These are phyloP conservation scores for Arctium minus DNA, from an alignment of 129 eudicot species.

Conservation along the genomic window DNA sequence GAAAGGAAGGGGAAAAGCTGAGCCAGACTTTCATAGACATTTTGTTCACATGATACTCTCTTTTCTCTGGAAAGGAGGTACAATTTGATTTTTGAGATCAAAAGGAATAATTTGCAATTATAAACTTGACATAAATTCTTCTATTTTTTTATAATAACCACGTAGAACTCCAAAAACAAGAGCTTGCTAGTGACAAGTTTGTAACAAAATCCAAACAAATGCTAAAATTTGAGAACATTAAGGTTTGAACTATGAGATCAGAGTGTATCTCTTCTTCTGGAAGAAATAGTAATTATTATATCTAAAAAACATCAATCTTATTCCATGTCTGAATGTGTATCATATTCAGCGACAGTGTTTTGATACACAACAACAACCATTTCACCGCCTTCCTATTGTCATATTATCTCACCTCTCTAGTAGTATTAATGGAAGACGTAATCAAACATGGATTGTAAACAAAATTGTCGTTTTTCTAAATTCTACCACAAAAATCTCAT, in stretches of 20 bases:
- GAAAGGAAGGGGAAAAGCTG: neutral
- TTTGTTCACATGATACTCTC: neutral
- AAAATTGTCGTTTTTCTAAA: slow-evolving; percentile 4
- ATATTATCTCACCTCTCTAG: no score
- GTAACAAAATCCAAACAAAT: neutral
- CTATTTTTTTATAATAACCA: neutral
- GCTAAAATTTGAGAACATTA: neutral
- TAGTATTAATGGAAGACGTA: neutral
- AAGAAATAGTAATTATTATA: neutral
- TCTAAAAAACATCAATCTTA: neutral
- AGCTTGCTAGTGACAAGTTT: neutral
- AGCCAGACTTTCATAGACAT: neutral
- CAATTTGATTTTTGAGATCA: neutral
- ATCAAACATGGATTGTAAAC: neutral
- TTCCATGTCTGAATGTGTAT: neutral
- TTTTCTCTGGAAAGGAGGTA: no score
- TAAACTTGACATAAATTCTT: neutral
- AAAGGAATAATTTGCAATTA: neutral
- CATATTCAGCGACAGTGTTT: neutral
- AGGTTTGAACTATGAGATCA: neutral
- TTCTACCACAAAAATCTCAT: neutral
- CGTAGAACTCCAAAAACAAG: neutral
- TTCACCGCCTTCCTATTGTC: no score
- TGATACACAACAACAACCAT: no score
- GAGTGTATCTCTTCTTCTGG: neutral